These are phyloP conservation scores for Lasiosphaeria miniovina DNA, from an alignment of 495 filamentous ascomycete genomes.

Conservation along the genomic window DNA sequence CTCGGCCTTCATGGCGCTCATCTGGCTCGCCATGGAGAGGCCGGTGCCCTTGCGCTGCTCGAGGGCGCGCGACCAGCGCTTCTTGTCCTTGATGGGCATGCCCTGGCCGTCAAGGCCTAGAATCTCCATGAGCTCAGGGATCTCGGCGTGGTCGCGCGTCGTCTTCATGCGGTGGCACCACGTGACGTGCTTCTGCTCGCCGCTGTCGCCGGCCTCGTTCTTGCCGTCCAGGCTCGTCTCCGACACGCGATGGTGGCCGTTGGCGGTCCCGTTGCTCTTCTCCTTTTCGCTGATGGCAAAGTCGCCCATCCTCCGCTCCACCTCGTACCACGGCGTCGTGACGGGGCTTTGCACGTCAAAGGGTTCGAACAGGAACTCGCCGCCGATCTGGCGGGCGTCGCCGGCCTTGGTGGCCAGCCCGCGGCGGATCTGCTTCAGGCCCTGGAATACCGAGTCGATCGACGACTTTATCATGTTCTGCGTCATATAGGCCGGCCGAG, in stretches of 20 bases:
- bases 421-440: slow-evolving; percentile 48
- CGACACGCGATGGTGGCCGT: not conserved
- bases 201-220: slow-evolving; percentile 17
- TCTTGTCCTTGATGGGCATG: slow-evolving; percentile 34
- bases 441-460: slow-evolving; percentile 53
- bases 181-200: slow-evolving; percentile 54
- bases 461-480: slow-evolving; percentile 45
- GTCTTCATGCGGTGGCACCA: slow-evolving; percentile 87
- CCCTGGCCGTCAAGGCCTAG: slow-evolving; percentile 55
- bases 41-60: slow-evolving; percentile 46
- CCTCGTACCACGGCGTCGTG: slow-evolving; percentile 29
- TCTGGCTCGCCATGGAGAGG: slow-evolving; percentile 41
- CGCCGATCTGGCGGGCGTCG: slow-evolving; percentile 69
- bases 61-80: slow-evolving; percentile 42
- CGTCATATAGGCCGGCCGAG: slow-evolving; percentile 64
- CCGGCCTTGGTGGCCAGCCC: slow-evolving; percentile 64
- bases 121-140: slow-evolving; percentile 58
- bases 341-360: slow-evolving; percentile 31
- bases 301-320: slow-evolving; percentile 18
- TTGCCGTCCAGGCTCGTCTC: slow-evolving; percentile 29
- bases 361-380: slow-evolving; percentile 78
- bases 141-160: slow-evolving; percentile 74
- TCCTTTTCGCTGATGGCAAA: not conserved
- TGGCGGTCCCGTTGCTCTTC: not conserved
- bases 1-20: slow-evolving; percentile 30